Base-by-base conservation (phyloP, 2,329 filamentous ascomycete species). In the Tolypocladium amazonense region DNA sequence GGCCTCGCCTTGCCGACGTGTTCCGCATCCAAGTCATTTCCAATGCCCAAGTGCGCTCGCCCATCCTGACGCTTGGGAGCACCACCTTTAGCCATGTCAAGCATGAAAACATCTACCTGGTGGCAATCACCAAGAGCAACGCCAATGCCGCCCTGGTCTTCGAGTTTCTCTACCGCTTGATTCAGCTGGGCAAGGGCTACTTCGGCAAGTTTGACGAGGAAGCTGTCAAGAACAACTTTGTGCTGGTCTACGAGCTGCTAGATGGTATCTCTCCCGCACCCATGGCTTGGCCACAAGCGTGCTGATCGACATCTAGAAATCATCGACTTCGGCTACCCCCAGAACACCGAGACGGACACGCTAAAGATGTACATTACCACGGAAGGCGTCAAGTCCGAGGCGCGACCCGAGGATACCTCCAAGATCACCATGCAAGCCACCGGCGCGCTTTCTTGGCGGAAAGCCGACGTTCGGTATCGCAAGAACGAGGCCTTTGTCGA, bases 341-440 rank as follows among this genome's bases (percentile, higher is more conserved):
- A 99, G 74, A 97, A 97, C 74, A 99, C 94, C 63, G 94, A 99
- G 77, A 96, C 93, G 58, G 94, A 99, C 74, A 97, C 94, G 20
- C 81, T 99, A 68, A 99, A 99, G 77, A 97, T 97, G 93, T 99
- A 99, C 81, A 99, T 99, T 71, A 99, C 95, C 52, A 99, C 94
- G 41, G 94, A 99, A 78, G 94, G 94, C 61, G 93, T 99, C 76
- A 97, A 97, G 76, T 95, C 92, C 38, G 92, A 92, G 73, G 80
- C 86, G 66, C 87, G 83, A 65, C 88, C 87, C 76, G 90, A 96
- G 72, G 93, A 99, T 74, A 97, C 93, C 57, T 93, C 92, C 66
- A 94, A 93, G 73, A 99, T 99, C 75, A 99, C 94, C 33, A 97
- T 97, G 92, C 94, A 99, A 79, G 95, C 94, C 15, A 99, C 94